Evolutionary conservation across 164 flowering plant species (phyloP), one percentile per base, ranked within the genome.

Genomic region (Malania oleifera): DNA sequence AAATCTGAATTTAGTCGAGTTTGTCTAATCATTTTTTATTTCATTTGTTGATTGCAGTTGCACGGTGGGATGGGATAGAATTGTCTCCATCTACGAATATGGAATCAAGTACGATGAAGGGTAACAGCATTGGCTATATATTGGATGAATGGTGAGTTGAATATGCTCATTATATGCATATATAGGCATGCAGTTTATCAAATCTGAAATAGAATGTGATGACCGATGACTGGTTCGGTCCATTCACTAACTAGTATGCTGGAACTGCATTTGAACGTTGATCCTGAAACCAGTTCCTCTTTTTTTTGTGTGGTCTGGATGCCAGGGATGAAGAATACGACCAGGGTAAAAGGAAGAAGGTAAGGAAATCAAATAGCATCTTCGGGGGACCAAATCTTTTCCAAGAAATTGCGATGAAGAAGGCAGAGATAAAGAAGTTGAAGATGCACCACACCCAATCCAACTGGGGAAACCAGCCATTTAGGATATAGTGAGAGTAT

Each of bases 281-380:
- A 45, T 17, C 26, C 29, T 28, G 27, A 9, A 3, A 22, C 25
- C 20, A 48, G 22, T 37, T 35, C 7, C 10, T 9, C 44, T 10
- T 1, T 12, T 39, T 19, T 8, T 15, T n/a, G 1, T 18, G 15
- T 52, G 24, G 31, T 18, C 3, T 31, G 25, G 10, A 18, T 53
- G 9, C 20, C 74, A 95, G 99, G 99, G 96, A 89, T 66, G 87
- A 85, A 54, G 95, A 85, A 61, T 86, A 86, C 54, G 96, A 95
- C 72, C 61, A 65, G 24, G 99, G 96, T 0, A 95, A 85, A 79
- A 82, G 83, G 48, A 95, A 83, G 75, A 95, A 91, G 81, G 65
- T 85, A 0, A 81, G 80, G 70, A 45, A 13, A 7, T 18, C 65
- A 5, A 77, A 65, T 59, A 37, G 48, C 5, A 25, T 3, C 9